Percentiles rank a stretch among this genome's conserved stretches.
phyloP scores from a whole-genome alignment of 1,284 basidiomycete genomes.

The Fomitopsis palustris region DNA sequence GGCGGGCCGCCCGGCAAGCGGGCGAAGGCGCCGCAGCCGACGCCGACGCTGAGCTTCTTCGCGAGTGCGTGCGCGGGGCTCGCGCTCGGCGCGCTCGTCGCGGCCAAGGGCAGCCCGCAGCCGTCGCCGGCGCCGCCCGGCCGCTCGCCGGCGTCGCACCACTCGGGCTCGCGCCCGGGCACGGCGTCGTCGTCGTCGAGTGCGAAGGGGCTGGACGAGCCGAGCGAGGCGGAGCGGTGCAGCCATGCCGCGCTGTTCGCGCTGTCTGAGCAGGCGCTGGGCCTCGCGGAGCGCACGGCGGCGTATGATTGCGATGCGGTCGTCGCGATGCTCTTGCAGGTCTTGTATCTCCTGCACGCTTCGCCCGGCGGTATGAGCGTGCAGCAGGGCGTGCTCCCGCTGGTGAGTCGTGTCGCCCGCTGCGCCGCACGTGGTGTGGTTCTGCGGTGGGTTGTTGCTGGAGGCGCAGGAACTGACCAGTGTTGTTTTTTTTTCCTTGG shows the following conservation, averaged over 20 bases:
- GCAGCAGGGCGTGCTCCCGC: slow-evolving; percentile 38
- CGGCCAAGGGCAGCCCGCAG: slow-evolving; percentile 22
- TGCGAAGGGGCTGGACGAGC: slow-evolving; percentile 8
- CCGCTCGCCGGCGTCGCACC: slow-evolving; percentile 3
- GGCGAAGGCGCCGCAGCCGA: slow-evolving; percentile 20
- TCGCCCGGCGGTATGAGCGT: slow-evolving; percentile 37
- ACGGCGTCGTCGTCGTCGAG: background rate
- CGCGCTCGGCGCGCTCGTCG: slow-evolving; percentile 48
- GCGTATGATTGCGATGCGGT: slow-evolving; percentile 51
- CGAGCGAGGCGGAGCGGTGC: slow-evolving; percentile 13
- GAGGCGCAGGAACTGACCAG: background rate
- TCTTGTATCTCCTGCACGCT: slow-evolving; percentile 50
- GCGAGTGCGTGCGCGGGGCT: slow-evolving; percentile 50
- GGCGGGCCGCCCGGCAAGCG: slow-evolving; percentile 9
- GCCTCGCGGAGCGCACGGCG: slow-evolving; percentile 37
- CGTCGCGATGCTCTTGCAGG: slow-evolving; percentile 48
- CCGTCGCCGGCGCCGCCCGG: slow-evolving; percentile 11
- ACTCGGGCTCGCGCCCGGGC: slow-evolving; percentile 9
- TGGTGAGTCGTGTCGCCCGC: slow-evolving; percentile 29
- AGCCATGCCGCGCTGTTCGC: slow-evolving; percentile 38
- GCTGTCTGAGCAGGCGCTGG: slow-evolving; percentile 43
- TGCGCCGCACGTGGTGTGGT: background rate
- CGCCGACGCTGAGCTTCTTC: slow-evolving; percentile 55
- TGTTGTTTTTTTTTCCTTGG: slow-evolving; percentile 6
- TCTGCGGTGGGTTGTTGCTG: background rate